phyloP scores from a whole-genome alignment of 2,329 filamentous ascomycete genomes.

The Colletotrichum coccodes region DNA sequence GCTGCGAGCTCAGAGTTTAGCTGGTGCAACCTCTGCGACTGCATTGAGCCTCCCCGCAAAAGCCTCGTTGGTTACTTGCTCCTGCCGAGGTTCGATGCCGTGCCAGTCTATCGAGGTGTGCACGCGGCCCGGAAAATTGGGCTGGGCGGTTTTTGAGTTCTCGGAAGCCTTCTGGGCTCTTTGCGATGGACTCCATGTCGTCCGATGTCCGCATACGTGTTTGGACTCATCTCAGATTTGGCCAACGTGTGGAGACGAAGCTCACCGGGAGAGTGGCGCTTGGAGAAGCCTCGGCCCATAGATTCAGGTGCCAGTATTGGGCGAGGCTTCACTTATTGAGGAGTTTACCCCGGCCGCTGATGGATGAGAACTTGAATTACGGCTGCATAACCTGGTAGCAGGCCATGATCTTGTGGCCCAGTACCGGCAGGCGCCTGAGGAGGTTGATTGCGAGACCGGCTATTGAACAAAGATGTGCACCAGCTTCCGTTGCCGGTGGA shows the following conservation, averaged over 20 bases:
- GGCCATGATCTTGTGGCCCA: neutral
- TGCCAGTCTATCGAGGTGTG: neutral
- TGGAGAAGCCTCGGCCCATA: neutral
- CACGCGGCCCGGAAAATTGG: neutral
- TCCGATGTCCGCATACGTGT: neutral
- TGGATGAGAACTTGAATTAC: no score
- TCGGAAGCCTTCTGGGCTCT: neutral
- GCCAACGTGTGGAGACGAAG: neutral
- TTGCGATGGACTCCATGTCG: neutral
- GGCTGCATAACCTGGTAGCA: no score
- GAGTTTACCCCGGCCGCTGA: no score
- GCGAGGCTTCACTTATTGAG: neutral
- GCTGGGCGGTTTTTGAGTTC: neutral
- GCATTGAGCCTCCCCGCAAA: neutral
- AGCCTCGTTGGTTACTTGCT: neutral
- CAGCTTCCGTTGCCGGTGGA: neutral
- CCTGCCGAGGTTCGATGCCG: neutral
- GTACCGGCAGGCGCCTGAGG: no score
- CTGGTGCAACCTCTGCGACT: neutral
- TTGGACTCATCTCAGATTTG: neutral
- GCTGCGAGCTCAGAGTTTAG: neutral
- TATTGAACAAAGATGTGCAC: no score
- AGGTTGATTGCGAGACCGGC: no score
- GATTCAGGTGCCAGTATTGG: neutral
- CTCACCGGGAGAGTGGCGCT: neutral